These are phyloP conservation scores for Talaromyces liani DNA, from an alignment of 495 filamentous ascomycete genomes.

Conservation along the genomic window DNA sequence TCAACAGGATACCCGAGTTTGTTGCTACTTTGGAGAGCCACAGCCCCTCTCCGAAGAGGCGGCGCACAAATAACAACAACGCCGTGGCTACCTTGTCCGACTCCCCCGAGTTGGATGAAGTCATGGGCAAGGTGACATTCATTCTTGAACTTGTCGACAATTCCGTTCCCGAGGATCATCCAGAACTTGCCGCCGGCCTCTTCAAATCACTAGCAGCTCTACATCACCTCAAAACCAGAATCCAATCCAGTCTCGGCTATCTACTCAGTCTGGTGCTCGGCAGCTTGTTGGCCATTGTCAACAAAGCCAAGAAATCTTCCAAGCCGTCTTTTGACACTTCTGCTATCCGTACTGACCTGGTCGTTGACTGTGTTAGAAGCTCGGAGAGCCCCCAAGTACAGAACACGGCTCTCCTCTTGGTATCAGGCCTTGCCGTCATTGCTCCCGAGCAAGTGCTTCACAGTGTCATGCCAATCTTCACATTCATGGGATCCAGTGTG, in stretches of 20 bases:
- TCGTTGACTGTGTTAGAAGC: constrained; percentile 85
- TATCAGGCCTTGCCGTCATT: constrained; percentile 73
- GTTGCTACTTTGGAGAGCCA: constrained; percentile 53
- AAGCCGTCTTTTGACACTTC: constrained; percentile 62
- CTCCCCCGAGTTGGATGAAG: constrained; percentile 48
- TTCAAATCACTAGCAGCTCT: constrained; percentile 80
- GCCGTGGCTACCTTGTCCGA: constrained; percentile 27
- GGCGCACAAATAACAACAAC: constrained; percentile 64
- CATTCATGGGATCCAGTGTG: constrained; percentile 87
- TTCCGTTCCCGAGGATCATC: constrained; percentile 62
- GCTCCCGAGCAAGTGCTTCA: constrained; percentile 85
- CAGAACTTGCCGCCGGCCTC: constrained; percentile 63
- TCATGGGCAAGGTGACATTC: constrained; percentile 69
- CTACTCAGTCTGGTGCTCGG: constrained; percentile 72
- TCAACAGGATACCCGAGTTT: constrained; percentile 61
- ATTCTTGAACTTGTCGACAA: constrained; percentile 82
- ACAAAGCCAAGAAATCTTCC: constrained; percentile 53
- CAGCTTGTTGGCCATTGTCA: constrained; percentile 70
- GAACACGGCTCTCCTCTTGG: constrained; percentile 81
- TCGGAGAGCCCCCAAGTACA: constrained; percentile 85
- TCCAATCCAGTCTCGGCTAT: constrained; percentile 74
- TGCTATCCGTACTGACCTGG: constrained; percentile 72
- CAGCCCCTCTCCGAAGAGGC: constrained; percentile 62
- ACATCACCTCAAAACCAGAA: constrained; percentile 65
- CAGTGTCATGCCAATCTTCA: constrained; percentile 98